Conservation (phyloP, 768 basidiomycete genomes). For the Sarcodon aspratus region DNA sequence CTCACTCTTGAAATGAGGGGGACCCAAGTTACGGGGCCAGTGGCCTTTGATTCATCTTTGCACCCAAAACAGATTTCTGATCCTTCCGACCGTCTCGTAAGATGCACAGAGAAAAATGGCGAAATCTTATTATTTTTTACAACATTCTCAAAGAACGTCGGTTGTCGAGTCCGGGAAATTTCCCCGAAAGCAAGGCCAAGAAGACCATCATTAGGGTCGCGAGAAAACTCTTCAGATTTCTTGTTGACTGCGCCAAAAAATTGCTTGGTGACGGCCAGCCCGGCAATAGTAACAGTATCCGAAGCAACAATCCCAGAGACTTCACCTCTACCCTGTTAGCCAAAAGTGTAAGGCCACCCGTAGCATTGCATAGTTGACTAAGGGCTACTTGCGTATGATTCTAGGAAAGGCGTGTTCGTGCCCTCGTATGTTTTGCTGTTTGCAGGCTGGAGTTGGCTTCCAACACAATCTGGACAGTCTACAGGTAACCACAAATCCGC, state of each 20-base stretch:
- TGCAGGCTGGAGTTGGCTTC: constrained; percentile 24
- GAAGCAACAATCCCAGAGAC: constrained; percentile 36
- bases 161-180: constrained; percentile 31
- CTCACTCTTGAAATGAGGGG: constrained; percentile 23
- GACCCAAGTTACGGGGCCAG: constrained; percentile 24
- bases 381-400: not conserved
- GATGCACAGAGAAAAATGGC: constrained; percentile 48
- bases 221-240: constrained; percentile 37
- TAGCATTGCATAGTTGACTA: not conserved
- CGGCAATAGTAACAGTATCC: constrained; percentile 40
- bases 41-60: constrained; percentile 25
- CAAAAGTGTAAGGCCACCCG: not conserved
- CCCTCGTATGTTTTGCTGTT: constrained; percentile 29
- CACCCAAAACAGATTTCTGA: constrained; percentile 42
- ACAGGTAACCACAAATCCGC: constrained; percentile 51
- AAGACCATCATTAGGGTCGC: constrained; percentile 43
- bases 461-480: constrained; percentile 26
- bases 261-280: constrained; percentile 33
- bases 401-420: constrained; percentile 1
- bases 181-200: constrained; percentile 52
- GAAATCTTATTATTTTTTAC: constrained; percentile 29
- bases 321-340: constrained; percentile 35
- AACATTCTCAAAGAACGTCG: constrained; percentile 59
- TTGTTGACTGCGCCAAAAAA: constrained; percentile 41
- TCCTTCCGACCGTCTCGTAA: constrained; percentile 32